Base-by-base conservation (phyloP, 2,329 filamentous ascomycete species). In the Paraphoma chrysanthemicola region DNA sequence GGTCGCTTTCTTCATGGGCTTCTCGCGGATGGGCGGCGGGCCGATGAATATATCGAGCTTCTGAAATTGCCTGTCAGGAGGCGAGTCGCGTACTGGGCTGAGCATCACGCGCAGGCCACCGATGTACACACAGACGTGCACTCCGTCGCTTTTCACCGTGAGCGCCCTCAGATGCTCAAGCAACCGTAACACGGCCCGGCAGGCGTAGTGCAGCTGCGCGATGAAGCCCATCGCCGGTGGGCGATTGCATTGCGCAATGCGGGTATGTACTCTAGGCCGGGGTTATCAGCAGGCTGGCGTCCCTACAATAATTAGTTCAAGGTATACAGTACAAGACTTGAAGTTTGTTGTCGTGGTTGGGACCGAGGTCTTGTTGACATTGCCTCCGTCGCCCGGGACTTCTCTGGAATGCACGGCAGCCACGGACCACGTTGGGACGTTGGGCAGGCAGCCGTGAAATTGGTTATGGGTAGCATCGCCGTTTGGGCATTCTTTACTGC, bases 1-100 rank as follows among this genome's bases (percentile, higher is more conserved):
- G n/a, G 49, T 57, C 14, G 56, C 54, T 30, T 44, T 53, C 17
- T 60, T 62, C 67, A 67, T 66, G 17, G 56, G 33, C 29, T 39
- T 38, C 48, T 50, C 56, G 36, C 57, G 50, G 36, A n/a, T 18
- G 14, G 33, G 39, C 9, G 47, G 51, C 6, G 38, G 43, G 23
- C 48, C 47, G 29, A 60, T 28, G 49, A 48, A 48, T 51, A 51
- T 49, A 14, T 38, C 29, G 30, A 53, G 28, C n/a, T 46, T 48
- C 43, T 28, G 49, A 17, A 41, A 45, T 39, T 42, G 28, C 46
- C 38, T 55, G 30, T 48, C 43, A 44, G 23, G 51, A 48, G 53
- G 56, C 36, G 51, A 53, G 17, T 30, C 14, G 23, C 23, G n/a
- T 14, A 11, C 16, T 53, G 51, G 38, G 48, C 36, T 53, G 56